Evolutionary conservation across 2,329 filamentous ascomycete genomes (phyloP), one percentile per base, ranked within the genome.

Genomic region (Pyricularia grisea): DNA sequence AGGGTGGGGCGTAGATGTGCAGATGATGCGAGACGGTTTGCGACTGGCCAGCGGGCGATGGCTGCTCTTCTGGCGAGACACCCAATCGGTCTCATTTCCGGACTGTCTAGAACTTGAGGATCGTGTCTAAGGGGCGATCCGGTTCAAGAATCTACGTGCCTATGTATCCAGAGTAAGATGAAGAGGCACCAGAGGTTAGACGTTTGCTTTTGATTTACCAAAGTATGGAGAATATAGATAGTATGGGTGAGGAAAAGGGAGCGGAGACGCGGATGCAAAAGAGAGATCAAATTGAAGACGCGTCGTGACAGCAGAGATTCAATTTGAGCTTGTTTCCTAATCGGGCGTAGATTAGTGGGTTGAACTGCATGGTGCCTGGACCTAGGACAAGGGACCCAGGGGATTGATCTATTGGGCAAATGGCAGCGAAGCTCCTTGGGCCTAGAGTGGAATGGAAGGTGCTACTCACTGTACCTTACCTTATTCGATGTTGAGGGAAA

Each of bases 71-170:
- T 27, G 23, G 64, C 31, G 64, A 66, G 64, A 66, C 64, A 66
- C 17, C 64, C 64, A 66, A 66, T 66, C 64, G 64, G 64, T 31
- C 64, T 66, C 64, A 66, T 66, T 66, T 66, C 64, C 64, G 64
- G 64, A 25, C 31, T 66, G 64, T 66, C 31, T 66, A 36, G 64
- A 36, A 66, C n/a, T 5, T 20, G 31, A 36, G 31, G 27, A 36
- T 66, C 31, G 64, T 66, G 64, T 66, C 64, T 42, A 36, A 66
- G 42, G 7, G 17, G 4, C 42, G 20, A n/a, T 50, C 42, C 20
- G 42, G 42, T 5, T 6, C 42, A 50, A n/a, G 17, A 50, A 50
- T 20, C 14, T 20, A 20, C 20, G 42, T 50, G 42, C 42, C 17
- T 9, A 50, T 20, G 17, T 50, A 50, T n/a, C 17, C 17, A 5